Base-by-base conservation (phyloP, 2,329 filamentous ascomycete species). In the Trichoderma guizhouense region DNA sequence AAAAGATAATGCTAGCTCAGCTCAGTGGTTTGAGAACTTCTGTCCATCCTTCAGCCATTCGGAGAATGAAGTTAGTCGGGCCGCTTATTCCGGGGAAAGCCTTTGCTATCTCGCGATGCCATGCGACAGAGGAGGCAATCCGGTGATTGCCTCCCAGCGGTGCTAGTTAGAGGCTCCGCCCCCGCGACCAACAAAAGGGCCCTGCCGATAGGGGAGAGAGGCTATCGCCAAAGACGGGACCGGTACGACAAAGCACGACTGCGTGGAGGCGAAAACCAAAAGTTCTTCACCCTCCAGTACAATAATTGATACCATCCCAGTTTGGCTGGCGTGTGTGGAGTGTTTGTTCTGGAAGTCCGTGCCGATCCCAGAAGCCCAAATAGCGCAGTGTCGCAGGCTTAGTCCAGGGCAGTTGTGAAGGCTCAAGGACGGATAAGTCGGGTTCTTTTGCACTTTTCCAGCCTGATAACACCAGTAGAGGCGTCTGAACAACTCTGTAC, bases 21-120 rank as follows among this genome's bases (percentile, higher is more conserved):
- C 57, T 69, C 55, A 61, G 66, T 7, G 9, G 28, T 69, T 69
- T 51, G 66, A 51, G 66, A 62, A 69, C 66, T 69, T 69, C 66
- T 62, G 66, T 62, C n/a, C 39, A 62, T 69, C 66, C 66, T 62
- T 69, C 66, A 62, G 39, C 66, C 66, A 36, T 69, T 43, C 28
- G n/a, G 30, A 26, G 21, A 69, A 51, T 9, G 26, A 51, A 58
- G 9, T 61, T 61, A 62, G 66, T 53, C 66, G 39, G 57, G 34
- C 55, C 66, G 39, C 66, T 47, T 53, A n/a, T 18, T 32, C 34
- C 36, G 24, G 66, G 57, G 39, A 36, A 34, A 58, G 64, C 11
- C 14, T 58, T n/a, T 26, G 36, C 28, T 69, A 69, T 62, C 66
- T 60, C 5, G 12, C 55, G 28, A 47, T 69, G 39, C 65, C 28